Base-by-base conservation (phyloP, 495 filamentous ascomycete genomes). In the Lasiosphaeris hirsuta region DNA sequence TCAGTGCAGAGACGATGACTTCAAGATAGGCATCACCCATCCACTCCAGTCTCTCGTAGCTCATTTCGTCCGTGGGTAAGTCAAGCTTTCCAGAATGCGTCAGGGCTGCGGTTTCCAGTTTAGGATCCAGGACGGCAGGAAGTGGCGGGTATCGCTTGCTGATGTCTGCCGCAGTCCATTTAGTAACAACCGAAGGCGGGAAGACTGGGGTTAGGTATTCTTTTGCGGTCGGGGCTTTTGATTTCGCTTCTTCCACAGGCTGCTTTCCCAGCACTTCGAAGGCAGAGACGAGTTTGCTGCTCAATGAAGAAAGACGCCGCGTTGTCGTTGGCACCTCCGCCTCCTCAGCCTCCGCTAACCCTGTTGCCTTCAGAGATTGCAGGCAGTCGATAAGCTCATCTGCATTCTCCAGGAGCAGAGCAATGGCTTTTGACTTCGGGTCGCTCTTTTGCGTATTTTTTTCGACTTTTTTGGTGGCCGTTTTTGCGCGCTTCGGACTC, bases 1-100 rank as follows among this genome's bases (percentile, higher is more conserved):
- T 80, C 57, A 89, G 71, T 19, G 78, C 80, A 1, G 86, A 84
- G 47, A 87, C 79, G 47, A 88, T 82, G 11, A 89, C 69, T 54
- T 91, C 84, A 34, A 90, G 72, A 58, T 90, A 91, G 4, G 85
- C 83, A 66, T 92, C 89, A 3, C 89, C 89, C 35, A 92, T 75
- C 66, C 89, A 85, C 69, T 92, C 89, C 30, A 91, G 78, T 10
- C 83, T 75, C 59, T 91, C 87, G 65, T 90, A 91, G 54, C 70
- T 72, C 40, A 74, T 65, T 19, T 64, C 68, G 8, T 44, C 53
- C 2, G 23, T 5, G 5, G 23, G 23, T 2, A 30, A 5, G 17
- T 62, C 44, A 13, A 60, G 57, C 52, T 75, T 69, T 7, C 81
- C 84, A 0, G 76, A 72, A 63, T 92, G 89, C 7, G 82, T 90